phyloP scores from a whole-genome alignment of 805 yeast species.

The Spencermartinsiella europaea region DNA sequence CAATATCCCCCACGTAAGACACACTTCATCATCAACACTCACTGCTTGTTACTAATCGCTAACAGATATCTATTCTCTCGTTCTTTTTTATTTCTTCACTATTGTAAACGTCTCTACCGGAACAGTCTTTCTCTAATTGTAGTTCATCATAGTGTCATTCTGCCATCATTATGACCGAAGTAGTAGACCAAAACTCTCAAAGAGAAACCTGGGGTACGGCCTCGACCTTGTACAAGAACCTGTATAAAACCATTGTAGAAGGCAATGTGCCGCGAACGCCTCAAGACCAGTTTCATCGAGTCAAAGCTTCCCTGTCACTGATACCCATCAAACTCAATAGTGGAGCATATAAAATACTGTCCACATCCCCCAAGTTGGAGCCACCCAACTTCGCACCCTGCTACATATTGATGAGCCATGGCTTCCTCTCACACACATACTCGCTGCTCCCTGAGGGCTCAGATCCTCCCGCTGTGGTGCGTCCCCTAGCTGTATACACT shows the following conservation, averaged over 20 bases:
- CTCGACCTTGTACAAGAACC: background rate
- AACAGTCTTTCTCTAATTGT: no score
- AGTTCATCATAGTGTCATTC: no score
- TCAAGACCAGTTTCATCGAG: background rate
- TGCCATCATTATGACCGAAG: background rate
- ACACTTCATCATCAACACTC: no score
- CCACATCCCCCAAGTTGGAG: conserved; percentile 6
- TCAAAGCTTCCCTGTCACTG: conserved; percentile 10
- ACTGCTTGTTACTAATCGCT: no score
- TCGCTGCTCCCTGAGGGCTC: conserved; percentile 21
- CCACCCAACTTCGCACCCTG: conserved; percentile 8
- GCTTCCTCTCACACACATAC: conserved; percentile 23
- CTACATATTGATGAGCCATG: conserved; percentile 24
- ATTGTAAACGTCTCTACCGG: no score
- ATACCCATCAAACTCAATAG: conserved; percentile 18
- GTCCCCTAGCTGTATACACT: conserved; percentile 23
- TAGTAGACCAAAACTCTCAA: no score
- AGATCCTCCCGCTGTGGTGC: conserved; percentile 8
- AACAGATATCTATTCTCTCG: no score
- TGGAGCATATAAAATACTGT: conserved; percentile 22
- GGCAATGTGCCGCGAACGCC: background rate
- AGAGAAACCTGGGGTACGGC: background rate
- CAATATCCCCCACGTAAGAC: no score
- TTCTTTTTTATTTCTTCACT: no score
- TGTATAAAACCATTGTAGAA: background rate